Evolutionary conservation across 805 yeast species (phyloP).

Genomic region (Saccharomycopsis sp.): DNA sequence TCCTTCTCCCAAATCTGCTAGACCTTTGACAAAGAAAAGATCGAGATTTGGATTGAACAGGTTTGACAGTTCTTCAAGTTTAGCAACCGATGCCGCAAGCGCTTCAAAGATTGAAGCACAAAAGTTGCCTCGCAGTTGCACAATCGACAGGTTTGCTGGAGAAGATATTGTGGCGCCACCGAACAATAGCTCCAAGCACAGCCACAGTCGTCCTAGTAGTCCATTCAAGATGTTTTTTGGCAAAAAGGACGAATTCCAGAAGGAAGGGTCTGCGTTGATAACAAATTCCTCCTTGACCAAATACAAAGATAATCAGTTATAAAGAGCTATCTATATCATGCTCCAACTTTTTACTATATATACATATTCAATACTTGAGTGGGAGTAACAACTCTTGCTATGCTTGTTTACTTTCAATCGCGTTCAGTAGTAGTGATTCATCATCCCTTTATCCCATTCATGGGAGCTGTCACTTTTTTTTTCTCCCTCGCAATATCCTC

Average conservation of each 20-base stretch:
- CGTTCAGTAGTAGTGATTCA: too few relatives aligned
- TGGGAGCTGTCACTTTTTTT: too few relatives aligned
- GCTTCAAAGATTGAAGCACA: not conserved
- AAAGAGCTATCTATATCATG: too few relatives aligned
- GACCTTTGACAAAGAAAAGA: constrained; percentile 1
- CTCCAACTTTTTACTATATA: too few relatives aligned
- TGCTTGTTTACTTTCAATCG: too few relatives aligned
- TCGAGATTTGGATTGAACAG: constrained; percentile 5
- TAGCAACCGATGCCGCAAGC: not conserved
- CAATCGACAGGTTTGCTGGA: not conserved
- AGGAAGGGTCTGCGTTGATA: too few relatives aligned
- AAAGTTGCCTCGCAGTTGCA: not conserved
- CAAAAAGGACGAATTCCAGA: too few relatives aligned
- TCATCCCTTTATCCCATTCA: too few relatives aligned
- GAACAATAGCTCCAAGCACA: not conserved
- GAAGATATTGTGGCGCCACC: not conserved
- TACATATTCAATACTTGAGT: too few relatives aligned
- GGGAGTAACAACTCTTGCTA: too few relatives aligned
- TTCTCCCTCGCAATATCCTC: too few relatives aligned
- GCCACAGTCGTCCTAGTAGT: not conserved
- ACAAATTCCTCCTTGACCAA: not conserved
- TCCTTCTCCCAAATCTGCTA: constrained; percentile 1
- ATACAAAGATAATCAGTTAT: too few relatives aligned
- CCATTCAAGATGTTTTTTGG: not conserved
- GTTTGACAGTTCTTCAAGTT: not conserved